A percentile compares a stretch with the other conserved stretches of the same genome.
Conservation (phyloP, 169 alveolate genomes). For the Cryptosporidium sp. region DNA sequence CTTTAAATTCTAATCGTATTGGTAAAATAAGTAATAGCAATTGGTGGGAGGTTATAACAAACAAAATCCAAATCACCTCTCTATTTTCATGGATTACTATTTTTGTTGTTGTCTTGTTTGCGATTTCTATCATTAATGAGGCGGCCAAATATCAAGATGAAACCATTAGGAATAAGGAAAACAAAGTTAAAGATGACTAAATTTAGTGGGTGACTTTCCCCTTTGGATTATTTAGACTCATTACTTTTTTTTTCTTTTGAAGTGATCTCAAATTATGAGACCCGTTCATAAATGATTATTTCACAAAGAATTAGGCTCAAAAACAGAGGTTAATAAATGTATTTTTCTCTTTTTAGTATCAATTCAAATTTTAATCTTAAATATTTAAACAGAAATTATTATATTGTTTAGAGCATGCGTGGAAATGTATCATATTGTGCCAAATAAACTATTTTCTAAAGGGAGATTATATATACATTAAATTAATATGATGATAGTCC, state of each 20-base stretch:
- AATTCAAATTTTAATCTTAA: neutral
- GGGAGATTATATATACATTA: neutral
- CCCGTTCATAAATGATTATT: neutral
- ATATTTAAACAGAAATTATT: neutral
- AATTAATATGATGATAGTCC: too few relatives aligned
- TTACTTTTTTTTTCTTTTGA: too few relatives aligned
- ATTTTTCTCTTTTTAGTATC: neutral
- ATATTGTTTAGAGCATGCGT: neutral
- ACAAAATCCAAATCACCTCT: constrained; percentile 12
- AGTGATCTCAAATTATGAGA: neutral
- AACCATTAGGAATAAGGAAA: constrained; percentile 1
- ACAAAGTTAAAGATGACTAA: constrained; percentile 1
- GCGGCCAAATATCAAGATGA: constrained; percentile 67
- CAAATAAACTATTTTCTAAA: too few relatives aligned
- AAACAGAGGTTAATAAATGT: neutral
- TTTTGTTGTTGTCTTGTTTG: constrained; percentile 11
- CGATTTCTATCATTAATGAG: constrained; percentile 44
- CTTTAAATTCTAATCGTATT: neutral
- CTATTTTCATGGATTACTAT: constrained; percentile 52
- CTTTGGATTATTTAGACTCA: neutral
- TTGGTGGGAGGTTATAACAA: neutral
- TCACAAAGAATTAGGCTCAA: neutral
- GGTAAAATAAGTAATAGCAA: neutral
- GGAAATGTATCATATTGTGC: neutral
- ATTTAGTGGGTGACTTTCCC: neutral